Evolutionary conservation across 148 eudicot species (phyloP).

Genomic region (Suaeda aralocaspica): DNA sequence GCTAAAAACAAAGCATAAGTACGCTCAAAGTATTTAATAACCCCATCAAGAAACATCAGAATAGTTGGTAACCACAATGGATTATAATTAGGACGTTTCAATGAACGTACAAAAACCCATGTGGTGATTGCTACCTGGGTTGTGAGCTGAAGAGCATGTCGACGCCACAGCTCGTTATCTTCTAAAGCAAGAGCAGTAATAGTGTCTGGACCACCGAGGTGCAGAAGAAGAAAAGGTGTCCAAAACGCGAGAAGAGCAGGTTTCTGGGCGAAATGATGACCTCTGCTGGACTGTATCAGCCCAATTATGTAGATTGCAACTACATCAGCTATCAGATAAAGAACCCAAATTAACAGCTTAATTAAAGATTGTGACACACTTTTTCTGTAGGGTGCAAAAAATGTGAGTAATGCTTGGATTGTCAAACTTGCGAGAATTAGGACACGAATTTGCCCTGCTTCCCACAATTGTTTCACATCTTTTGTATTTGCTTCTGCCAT

Average conservation of each 20-base stretch:
- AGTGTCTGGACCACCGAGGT: constrained; percentile 17
- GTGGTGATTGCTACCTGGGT: constrained; percentile 2
- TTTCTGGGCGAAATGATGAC: background rate
- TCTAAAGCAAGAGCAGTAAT: constrained; percentile 20
- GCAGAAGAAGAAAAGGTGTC: constrained; percentile 12
- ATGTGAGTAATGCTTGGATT: no score
- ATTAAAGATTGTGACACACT: no score
- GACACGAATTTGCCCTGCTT: no score
- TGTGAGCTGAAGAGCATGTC: constrained; percentile 13
- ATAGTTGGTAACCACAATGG: constrained; percentile 1
- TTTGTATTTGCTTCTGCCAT: no score
- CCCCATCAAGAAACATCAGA: constrained; percentile 16
- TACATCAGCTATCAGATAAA: constrained; percentile 13
- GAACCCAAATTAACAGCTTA: background rate
- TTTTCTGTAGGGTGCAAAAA: no score
- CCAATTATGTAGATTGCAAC: constrained; percentile 12
- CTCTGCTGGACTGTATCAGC: background rate
- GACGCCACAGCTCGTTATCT: constrained; percentile 21
- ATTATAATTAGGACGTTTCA: background rate
- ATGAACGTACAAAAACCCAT: background rate
- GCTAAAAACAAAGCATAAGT: background rate
- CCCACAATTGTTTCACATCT: no score
- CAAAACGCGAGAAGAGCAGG: background rate
- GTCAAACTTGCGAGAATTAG: no score
- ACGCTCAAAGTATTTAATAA: constrained; percentile 11